These are phyloP conservation scores for Xylariaceae sp. DNA, from an alignment of 2,329 filamentous ascomycete genomes.

Conservation along the genomic window DNA sequence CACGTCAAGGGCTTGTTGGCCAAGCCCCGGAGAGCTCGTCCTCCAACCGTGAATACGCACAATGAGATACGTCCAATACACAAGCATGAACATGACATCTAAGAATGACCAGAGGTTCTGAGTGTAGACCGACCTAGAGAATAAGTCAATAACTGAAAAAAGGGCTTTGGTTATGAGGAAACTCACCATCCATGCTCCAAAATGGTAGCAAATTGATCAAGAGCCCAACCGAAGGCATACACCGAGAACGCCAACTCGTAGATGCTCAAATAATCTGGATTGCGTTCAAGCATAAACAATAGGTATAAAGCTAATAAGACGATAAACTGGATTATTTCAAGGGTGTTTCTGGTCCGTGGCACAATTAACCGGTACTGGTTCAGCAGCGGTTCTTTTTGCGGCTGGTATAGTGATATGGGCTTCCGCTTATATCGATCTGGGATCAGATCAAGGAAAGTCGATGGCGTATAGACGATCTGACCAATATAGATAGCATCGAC, in stretches of 20 bases:
- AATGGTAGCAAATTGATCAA: conserved; percentile 80
- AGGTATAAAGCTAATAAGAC: conserved; percentile 74
- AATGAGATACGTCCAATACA: conserved; percentile 73
- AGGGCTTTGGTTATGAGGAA: not conserved
- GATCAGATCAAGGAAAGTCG: conserved; percentile 81
- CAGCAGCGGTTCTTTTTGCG: conserved; percentile 74
- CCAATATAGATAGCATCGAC: conserved; percentile 84
- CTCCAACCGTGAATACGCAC: conserved; percentile 71
- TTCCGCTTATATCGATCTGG: conserved; percentile 87
- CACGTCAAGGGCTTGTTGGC: conserved; percentile 76
- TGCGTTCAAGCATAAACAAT: conserved; percentile 72
- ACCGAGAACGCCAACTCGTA: conserved; percentile 73
- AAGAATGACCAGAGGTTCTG: conserved; percentile 91
- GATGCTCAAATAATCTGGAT: conserved; percentile 60
- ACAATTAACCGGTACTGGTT: conserved; percentile 89
- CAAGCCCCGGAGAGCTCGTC: conserved; percentile 53
- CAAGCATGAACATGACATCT: conserved; percentile 76
- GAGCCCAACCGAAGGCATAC: conserved; percentile 78
- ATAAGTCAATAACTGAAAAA: not conserved
- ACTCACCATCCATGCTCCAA: conserved; percentile 72
- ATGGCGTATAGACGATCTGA: conserved; percentile 81
- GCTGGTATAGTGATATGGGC: conserved; percentile 82
- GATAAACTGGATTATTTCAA: conserved; percentile 78
- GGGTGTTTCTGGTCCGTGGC: conserved; percentile 75
- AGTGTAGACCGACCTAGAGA: conserved; percentile 75